Conservation (phyloP, 257 asterid species). For the Agastache rugosa region DNA sequence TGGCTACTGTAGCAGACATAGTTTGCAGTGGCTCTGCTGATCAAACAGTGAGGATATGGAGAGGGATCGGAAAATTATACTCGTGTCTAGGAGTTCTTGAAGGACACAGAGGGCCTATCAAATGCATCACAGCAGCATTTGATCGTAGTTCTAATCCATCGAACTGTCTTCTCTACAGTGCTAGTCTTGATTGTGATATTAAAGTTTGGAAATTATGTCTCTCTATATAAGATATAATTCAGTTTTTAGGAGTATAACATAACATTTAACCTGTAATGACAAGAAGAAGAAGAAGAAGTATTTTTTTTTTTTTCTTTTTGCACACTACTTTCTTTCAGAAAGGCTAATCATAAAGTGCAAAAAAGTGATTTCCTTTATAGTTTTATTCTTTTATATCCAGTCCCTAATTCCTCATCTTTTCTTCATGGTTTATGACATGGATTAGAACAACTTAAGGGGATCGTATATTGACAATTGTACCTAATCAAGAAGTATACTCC, state of each 20-base stretch:
- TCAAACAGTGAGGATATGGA: slow-evolving; percentile 75
- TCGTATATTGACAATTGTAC: neutral
- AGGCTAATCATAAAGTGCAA: neutral
- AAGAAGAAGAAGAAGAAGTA: neutral
- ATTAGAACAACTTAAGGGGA: neutral
- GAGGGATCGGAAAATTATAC: slow-evolving; percentile 50
- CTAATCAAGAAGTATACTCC: neutral
- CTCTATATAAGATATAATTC: slow-evolving; percentile 18
- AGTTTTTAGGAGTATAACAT: neutral
- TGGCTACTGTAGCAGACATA: slow-evolving; percentile 51
- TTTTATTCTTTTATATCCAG: neutral
- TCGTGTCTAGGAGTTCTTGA: slow-evolving; percentile 61
- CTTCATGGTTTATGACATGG: neutral
- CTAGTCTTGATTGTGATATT: slow-evolving; percentile 69
- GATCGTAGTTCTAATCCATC: slow-evolving; percentile 39
- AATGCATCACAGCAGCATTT: slow-evolving; percentile 54
- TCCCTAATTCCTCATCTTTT: neutral
- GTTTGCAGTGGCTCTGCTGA: slow-evolving; percentile 82
- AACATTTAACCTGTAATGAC: neutral
- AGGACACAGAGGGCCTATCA: slow-evolving; percentile 72
- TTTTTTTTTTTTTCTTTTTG: neutral
- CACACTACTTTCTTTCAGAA: neutral
- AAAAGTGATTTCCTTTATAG: slow-evolving; percentile 14
- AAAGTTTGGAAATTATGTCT: slow-evolving; percentile 66
- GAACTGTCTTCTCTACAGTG: slow-evolving; percentile 57